phyloP scores from a whole-genome alignment of 2,329 filamentous ascomycete species.

The Pseudovirgaria hyperparasitica region DNA sequence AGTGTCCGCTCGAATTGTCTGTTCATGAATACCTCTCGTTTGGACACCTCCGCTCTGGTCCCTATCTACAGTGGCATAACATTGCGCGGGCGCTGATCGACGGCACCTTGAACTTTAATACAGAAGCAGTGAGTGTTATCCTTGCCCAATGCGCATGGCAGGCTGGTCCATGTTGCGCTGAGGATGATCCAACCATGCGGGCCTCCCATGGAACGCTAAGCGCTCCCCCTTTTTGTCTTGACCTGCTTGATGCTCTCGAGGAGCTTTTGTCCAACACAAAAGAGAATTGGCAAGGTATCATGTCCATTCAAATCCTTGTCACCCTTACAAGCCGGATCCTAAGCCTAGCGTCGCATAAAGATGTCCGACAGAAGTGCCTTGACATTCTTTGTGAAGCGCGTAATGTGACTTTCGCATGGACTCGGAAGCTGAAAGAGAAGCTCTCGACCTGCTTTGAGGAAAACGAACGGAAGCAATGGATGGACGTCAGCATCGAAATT shows the following conservation, averaged over 20 bases:
- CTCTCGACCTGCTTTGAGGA: conserved; percentile 1
- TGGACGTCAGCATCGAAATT: neutral
- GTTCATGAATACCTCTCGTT: conserved; percentile 4
- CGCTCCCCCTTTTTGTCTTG: neutral
- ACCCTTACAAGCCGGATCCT: conserved; percentile 1
- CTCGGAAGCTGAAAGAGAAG: conserved; percentile 1
- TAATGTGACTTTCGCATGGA: conserved; percentile 1
- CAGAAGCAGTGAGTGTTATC: neutral
- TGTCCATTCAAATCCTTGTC: neutral
- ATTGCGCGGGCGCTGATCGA: conserved; percentile 4
- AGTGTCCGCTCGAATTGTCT: neutral
- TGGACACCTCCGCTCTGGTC: conserved; percentile 3
- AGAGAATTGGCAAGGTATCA: conserved; percentile 4
- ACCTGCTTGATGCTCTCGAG: neutral
- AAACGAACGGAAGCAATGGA: neutral
- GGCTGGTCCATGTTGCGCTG: conserved; percentile 2
- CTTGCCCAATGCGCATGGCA: conserved; percentile 2
- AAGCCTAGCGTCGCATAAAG: neutral
- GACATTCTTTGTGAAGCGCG: conserved; percentile 1
- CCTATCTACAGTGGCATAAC: conserved; percentile 5
- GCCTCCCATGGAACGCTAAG: conserved; percentile 1
- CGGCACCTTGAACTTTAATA: conserved; percentile 2
- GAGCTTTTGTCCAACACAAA: conserved; percentile 1
- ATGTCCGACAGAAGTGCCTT: neutral
- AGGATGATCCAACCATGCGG: neutral